A percentile compares a stretch with the other conserved stretches of the same genome.
Conservation (phyloP, 257 asterid species). For the Cruciata laevipes region DNA sequence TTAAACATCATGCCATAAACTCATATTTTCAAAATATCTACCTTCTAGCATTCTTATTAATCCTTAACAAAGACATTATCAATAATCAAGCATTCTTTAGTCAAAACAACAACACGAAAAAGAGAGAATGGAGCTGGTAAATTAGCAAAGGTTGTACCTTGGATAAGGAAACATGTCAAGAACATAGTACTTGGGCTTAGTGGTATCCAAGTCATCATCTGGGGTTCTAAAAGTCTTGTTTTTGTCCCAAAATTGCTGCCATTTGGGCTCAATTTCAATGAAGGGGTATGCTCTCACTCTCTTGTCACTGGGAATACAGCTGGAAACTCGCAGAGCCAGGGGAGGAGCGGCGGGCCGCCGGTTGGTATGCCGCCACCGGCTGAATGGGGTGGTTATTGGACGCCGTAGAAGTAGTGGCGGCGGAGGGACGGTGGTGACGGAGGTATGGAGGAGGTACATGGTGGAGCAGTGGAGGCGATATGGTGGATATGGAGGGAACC, state of each 20-base stretch:
- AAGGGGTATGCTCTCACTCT: constrained; percentile 66
- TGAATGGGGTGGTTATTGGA: constrained; percentile 19
- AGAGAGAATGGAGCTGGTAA: not conserved
- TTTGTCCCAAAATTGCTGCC: constrained; percentile 93
- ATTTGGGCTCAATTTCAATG: constrained; percentile 77
- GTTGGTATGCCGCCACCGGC: constrained; percentile 17
- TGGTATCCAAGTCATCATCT: constrained; percentile 79
- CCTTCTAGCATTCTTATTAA: not conserved
- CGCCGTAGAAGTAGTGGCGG: constrained; percentile 20
- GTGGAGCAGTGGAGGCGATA: not conserved
- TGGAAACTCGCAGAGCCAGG: constrained; percentile 27
- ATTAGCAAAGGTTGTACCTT: constrained; percentile 33
- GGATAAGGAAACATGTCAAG: constrained; percentile 99
- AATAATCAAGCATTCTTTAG: too few species aligned
- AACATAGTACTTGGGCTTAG: constrained; percentile 91
- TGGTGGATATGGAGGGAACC: constrained; percentile 7
- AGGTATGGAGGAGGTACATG: constrained; percentile 53
- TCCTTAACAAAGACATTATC: not conserved
- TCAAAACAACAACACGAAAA: not conserved
- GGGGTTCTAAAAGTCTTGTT: constrained; percentile 80
- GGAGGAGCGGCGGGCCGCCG: constrained; percentile 15
- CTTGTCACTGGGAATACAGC: constrained; percentile 14
- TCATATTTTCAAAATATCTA: not conserved
- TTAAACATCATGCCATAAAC: too few species aligned
- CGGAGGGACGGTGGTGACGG: constrained; percentile 28